These are phyloP conservation scores for Spathaspora sp. DNA, from an alignment of 805 yeast genomes.

Conservation along the genomic window DNA sequence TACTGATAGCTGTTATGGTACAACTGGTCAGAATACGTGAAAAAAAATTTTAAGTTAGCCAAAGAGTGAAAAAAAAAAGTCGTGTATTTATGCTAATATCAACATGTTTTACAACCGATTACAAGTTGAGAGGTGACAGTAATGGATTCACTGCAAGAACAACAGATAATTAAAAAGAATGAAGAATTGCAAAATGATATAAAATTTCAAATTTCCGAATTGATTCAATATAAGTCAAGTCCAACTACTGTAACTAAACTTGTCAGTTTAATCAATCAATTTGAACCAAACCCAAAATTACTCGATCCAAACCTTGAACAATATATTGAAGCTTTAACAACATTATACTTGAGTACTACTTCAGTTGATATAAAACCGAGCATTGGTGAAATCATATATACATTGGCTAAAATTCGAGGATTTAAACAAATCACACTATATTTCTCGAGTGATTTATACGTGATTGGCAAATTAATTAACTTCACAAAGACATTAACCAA, in stretches of 20 bases:
- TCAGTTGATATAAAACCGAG: conserved; percentile 3
- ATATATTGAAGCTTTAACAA: conserved; percentile 27
- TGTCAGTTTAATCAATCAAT: conserved; percentile 36
- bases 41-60: background rate
- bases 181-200: conserved; percentile 14
- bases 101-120: background rate
- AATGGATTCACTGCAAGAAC: conserved; percentile 13
- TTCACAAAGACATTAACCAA: conserved; percentile 7
- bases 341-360: conserved; percentile 17
- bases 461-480: conserved; percentile 34
- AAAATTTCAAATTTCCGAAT: background rate
- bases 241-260: conserved; percentile 1
- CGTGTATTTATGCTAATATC: background rate
- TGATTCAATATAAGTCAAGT: background rate
- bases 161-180: conserved; percentile 11
- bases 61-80: background rate
- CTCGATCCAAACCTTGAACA: conserved; percentile 39
- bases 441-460: conserved; percentile 56
- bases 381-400: conserved; percentile 47
- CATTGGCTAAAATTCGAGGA: conserved; percentile 62
- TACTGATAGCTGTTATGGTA: background rate
- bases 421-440: conserved; percentile 56
- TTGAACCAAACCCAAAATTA: conserved; percentile 52
- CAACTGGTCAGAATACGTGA: background rate
- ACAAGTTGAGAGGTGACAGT: background rate